Conservation (phyloP, 148 eudicot species). For the Rhododendron ferrugineum region DNA sequence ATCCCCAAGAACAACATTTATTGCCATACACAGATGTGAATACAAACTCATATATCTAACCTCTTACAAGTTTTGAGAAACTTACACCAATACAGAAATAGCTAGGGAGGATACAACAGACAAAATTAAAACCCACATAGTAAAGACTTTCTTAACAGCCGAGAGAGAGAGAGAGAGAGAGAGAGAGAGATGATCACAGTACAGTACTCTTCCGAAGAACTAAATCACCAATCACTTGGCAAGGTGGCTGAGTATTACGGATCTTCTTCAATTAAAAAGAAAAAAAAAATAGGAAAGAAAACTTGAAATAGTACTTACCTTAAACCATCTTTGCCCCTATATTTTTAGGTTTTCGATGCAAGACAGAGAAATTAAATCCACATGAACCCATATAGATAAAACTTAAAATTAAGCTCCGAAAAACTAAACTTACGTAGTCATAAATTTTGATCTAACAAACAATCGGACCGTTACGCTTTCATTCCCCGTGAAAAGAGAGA, state of each 20-base stretch:
- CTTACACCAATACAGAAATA: neutral
- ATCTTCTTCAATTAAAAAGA: slow-evolving; percentile 4
- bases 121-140: neutral
- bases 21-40: neutral
- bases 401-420: neutral
- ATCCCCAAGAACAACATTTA: slow-evolving; percentile 7
- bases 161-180: neutral
- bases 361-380: slow-evolving; percentile 5
- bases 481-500: slow-evolving; percentile 27
- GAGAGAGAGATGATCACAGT: neutral
- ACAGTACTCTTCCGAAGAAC: neutral
- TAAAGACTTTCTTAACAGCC: neutral
- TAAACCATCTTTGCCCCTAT: neutral
- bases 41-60: neutral
- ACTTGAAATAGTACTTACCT: neutral
- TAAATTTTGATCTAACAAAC: slow-evolving; percentile 24
- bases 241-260: neutral
- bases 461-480: slow-evolving; percentile 42
- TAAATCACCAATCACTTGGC: neutral
- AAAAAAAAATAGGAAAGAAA: neutral
- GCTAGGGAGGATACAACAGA: neutral
- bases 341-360: slow-evolving; percentile 8
- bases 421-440: neutral
- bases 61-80: slow-evolving; percentile 1
- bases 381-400: neutral